phyloP scores from a whole-genome alignment of 257 asterid genomes.

The Solanum piurae region DNA sequence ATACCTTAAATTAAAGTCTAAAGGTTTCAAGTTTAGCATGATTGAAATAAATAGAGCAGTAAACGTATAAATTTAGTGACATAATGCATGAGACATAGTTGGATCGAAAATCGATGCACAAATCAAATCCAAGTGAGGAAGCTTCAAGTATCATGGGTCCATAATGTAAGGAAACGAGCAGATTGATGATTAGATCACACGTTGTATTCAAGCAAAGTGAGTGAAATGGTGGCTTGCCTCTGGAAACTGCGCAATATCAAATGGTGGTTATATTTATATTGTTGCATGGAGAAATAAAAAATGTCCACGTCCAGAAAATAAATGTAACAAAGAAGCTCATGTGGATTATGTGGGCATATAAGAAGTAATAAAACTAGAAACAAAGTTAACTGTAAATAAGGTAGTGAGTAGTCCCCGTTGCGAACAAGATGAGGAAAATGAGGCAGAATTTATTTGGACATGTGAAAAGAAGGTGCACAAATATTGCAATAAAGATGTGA shows the following conservation, averaged over 20 bases:
- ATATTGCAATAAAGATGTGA: neutral
- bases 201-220: neutral
- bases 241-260: neutral
- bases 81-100: neutral
- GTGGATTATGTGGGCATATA: too few species aligned
- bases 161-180: too few species aligned
- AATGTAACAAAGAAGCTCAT: too few species aligned
- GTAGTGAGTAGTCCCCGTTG: neutral
- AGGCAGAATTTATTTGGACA: too few species aligned
- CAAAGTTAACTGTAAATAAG: too few species aligned
- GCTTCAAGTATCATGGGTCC: neutral
- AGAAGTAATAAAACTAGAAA: neutral
- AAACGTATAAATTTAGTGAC: neutral
- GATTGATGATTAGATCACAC: neutral
- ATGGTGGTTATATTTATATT: neutral
- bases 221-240: neutral
- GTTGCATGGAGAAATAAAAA: neutral
- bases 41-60: too few species aligned
- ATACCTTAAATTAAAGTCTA: too few species aligned
- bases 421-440: neutral
- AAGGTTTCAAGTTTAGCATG: too few species aligned
- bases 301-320: neutral
- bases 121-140: fast-evolving
- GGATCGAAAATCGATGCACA: too few species aligned
- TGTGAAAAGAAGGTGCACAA: neutral